Conservation (phyloP, 2,329 filamentous ascomycete species). For the Calonectria honghensis region DNA sequence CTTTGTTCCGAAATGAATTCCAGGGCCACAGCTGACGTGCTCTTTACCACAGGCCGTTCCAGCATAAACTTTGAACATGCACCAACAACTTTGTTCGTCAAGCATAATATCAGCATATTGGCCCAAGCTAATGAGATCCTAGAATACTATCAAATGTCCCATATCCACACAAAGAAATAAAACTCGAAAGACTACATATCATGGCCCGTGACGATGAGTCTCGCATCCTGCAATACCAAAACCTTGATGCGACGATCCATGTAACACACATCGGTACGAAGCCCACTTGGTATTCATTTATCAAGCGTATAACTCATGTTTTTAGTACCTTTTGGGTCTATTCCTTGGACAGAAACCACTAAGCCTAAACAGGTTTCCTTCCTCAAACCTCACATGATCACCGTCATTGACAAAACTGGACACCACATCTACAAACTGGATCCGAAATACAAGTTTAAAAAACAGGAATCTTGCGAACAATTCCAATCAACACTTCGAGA, state of each 20-base stretch:
- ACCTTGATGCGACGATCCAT: conserved; percentile 30
- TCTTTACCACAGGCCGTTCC: not conserved
- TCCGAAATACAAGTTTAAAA: conserved; percentile 26
- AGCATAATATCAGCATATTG: not conserved
- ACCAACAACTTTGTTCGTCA: conserved; percentile 15
- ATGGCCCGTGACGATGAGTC: conserved; percentile 41
- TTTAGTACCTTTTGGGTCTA: conserved; percentile 7
- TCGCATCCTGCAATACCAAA: conserved; percentile 39
- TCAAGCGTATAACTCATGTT: not conserved
- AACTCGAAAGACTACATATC: conserved; percentile 33
- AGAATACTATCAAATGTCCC: not conserved
- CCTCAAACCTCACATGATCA: conserved; percentile 14
- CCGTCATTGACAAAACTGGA: conserved; percentile 21
- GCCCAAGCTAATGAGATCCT: not conserved
- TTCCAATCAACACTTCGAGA: conserved; percentile 14
- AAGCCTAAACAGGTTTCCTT: conserved; percentile 16
- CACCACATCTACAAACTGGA: conserved; percentile 24
- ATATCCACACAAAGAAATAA: not conserved
- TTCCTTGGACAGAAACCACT: conserved; percentile 1
- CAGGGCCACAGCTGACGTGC: not conserved
- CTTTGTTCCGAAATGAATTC: not conserved
- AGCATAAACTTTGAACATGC: not conserved
- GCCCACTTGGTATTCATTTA: not conserved
- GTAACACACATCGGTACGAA: conserved; percentile 18
- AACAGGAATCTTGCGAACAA: not conserved